Evolutionary conservation across 257 asterid genomes (phyloP).

Genomic region (Fraxinus americana): DNA sequence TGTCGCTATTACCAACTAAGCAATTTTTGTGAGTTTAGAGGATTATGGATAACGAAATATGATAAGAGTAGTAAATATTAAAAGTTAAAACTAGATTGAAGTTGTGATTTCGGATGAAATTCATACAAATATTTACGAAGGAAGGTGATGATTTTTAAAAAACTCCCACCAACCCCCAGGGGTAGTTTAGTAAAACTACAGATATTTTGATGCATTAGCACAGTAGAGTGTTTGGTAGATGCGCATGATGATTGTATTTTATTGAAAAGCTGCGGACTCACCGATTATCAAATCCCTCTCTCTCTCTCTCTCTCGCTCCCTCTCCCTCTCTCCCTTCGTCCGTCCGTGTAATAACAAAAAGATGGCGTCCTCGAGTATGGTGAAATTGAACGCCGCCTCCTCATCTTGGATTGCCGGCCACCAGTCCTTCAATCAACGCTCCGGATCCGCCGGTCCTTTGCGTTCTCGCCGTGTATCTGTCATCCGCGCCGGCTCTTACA

Average conservation of each 20-base stretch:
- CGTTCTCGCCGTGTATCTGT: conserved; percentile 61
- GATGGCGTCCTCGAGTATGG: conserved; percentile 72
- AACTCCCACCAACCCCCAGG: background rate
- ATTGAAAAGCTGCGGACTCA: conserved; percentile 37
- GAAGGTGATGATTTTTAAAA: too few species aligned
- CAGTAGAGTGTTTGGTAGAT: conserved; percentile 32
- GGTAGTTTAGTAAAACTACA: conserved; percentile 18
- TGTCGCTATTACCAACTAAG: too few species aligned
- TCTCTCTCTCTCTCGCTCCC: background rate
- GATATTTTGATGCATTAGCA: conserved; percentile 15
- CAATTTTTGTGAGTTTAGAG: too few species aligned
- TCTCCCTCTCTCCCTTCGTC: too few species aligned
- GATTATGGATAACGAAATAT: too few species aligned
- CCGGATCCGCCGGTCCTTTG: conserved; percentile 51
- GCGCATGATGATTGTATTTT: conserved; percentile 27
- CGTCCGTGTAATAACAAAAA: background rate
- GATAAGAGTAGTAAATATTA: too few species aligned
- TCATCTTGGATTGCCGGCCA: conserved; percentile 79
- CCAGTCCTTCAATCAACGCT: conserved; percentile 49
- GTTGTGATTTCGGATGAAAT: too few species aligned
- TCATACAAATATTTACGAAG: too few species aligned
- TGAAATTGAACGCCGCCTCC: conserved; percentile 67
- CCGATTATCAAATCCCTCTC: conserved; percentile 14
- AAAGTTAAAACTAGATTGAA: too few species aligned
- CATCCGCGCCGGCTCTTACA: conserved; percentile 83